These are phyloP conservation scores for Metarhizium brunneum DNA, from an alignment of 2,329 filamentous ascomycete species.

Conservation along the genomic window DNA sequence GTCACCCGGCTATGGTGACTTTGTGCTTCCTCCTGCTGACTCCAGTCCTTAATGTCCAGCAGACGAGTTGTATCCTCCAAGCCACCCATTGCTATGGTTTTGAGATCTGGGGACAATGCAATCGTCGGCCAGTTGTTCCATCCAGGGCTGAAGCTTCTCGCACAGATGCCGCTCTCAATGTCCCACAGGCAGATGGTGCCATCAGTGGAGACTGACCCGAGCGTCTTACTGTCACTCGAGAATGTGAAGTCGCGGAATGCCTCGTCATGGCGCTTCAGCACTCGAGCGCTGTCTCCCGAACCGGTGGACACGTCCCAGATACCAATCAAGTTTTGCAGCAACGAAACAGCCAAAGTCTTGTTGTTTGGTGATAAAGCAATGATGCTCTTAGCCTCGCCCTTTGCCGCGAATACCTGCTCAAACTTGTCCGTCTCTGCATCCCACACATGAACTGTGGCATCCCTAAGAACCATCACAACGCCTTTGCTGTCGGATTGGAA, in stretches of 20 bases:
- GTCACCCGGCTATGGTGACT: conserved; percentile 8
- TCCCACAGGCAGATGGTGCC: conserved; percentile 9
- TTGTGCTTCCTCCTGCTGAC: conserved; percentile 3
- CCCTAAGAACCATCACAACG: conserved; percentile 5
- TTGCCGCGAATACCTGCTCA: conserved; percentile 7
- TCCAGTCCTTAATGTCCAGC: conserved; percentile 8
- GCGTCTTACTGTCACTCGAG: conserved; percentile 7
- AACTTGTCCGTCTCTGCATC: conserved; percentile 2
- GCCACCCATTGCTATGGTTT: conserved; percentile 8
- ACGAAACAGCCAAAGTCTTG: conserved; percentile 6
- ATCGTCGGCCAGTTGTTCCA: conserved; percentile 10
- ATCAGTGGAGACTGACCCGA: conserved; percentile 7
- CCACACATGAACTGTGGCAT: conserved; percentile 8
- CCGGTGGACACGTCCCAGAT: conserved; percentile 7
- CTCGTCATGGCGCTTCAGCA: conserved; percentile 7
- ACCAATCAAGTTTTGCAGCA: conserved; percentile 8
- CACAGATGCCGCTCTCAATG: conserved; percentile 6
- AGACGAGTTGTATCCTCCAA: conserved; percentile 7
- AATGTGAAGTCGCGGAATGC: conserved; percentile 8
- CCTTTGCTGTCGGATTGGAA: conserved; percentile 6
- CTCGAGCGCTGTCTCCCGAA: conserved; percentile 6
- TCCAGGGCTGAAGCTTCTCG: conserved; percentile 7
- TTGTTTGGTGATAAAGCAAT: conserved; percentile 8
- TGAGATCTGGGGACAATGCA: conserved; percentile 8
- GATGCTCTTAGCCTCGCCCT: conserved; percentile 8